These are phyloP conservation scores for Solanum tacnaense DNA, from an alignment of 257 asterid genomes.

Conservation along the genomic window DNA sequence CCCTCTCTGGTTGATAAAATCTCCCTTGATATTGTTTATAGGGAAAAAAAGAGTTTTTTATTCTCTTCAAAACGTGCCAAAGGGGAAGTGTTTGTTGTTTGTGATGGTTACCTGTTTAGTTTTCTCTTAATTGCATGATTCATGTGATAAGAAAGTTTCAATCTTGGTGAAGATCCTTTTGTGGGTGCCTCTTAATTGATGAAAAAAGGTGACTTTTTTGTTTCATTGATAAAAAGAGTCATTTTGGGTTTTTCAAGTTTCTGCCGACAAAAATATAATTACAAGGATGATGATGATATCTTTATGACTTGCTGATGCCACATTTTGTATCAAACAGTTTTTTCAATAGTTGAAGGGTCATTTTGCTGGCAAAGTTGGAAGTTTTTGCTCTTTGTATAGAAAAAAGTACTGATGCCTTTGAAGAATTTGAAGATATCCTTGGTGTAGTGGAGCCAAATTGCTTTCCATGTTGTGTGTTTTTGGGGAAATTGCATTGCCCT, in stretches of 20 bases:
- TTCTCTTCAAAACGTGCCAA: slow-evolving; percentile 1
- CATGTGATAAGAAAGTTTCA: slow-evolving; percentile 7
- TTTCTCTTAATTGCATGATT: slow-evolving; percentile 1
- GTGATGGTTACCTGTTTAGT: background rate
- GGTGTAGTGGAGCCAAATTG: background rate
- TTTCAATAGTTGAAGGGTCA: slow-evolving; percentile 3
- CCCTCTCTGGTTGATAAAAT: background rate
- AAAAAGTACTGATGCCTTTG: background rate
- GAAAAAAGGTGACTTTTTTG: background rate
- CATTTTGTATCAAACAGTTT: background rate
- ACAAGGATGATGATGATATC: background rate
- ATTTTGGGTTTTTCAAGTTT: background rate
- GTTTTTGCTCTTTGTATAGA: background rate
- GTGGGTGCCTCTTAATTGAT: background rate
- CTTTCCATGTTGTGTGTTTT: background rate
- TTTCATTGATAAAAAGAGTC: background rate
- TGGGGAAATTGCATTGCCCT: background rate
- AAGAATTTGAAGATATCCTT: background rate
- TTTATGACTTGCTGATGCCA: background rate
- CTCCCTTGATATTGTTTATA: background rate
- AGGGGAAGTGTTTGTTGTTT: background rate
- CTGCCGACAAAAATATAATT: background rate
- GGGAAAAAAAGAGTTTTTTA: background rate
- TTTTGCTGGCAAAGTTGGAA: slow-evolving; percentile 4
- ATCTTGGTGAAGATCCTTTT: background rate